phyloP scores from a whole-genome alignment of 2,329 filamentous ascomycete genomes.

The Stylonectria norvegica region DNA sequence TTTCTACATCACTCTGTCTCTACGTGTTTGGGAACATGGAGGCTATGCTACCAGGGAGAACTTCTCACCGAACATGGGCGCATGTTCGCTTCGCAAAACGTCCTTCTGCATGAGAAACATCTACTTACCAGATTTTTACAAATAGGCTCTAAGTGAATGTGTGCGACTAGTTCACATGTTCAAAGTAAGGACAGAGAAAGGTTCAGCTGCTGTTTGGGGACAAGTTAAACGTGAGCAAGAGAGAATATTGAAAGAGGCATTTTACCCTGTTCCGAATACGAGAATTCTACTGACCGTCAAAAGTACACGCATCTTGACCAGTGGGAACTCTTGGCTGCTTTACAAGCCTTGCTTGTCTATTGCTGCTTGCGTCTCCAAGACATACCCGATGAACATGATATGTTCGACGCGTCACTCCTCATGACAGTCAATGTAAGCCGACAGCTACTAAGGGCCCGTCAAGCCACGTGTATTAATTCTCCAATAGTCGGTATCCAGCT shows the following conservation, averaged over 20 bases:
- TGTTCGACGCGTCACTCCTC: not conserved
- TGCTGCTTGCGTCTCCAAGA: constrained; percentile 12
- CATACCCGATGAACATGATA: constrained; percentile 3
- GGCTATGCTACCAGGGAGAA: too few relatives aligned
- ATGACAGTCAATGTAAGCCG: not conserved
- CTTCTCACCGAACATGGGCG: too few relatives aligned
- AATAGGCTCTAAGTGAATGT: not conserved
- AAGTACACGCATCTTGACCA: constrained; percentile 10
- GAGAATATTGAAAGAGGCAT: constrained; percentile 2
- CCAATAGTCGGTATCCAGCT: not conserved
- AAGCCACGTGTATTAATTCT: not conserved
- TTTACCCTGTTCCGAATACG: too few relatives aligned
- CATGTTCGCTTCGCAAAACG: too few relatives aligned
- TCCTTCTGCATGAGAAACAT: too few relatives aligned
- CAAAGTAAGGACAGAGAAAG: not conserved
- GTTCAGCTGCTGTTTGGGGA: not conserved
- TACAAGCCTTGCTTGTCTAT: constrained; percentile 16
- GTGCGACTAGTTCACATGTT: not conserved
- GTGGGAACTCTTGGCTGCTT: constrained; percentile 14
- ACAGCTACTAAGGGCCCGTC: not conserved
- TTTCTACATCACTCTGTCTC: constrained; percentile 1
- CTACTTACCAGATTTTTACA: not conserved
- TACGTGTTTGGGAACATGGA: not conserved
- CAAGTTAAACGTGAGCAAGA: constrained; percentile 4
- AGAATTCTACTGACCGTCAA: constrained; percentile 2